These are phyloP conservation scores for Phytophthora foliorum DNA, from an alignment of 352 stramenopile genomes.

Conservation along the genomic window DNA sequence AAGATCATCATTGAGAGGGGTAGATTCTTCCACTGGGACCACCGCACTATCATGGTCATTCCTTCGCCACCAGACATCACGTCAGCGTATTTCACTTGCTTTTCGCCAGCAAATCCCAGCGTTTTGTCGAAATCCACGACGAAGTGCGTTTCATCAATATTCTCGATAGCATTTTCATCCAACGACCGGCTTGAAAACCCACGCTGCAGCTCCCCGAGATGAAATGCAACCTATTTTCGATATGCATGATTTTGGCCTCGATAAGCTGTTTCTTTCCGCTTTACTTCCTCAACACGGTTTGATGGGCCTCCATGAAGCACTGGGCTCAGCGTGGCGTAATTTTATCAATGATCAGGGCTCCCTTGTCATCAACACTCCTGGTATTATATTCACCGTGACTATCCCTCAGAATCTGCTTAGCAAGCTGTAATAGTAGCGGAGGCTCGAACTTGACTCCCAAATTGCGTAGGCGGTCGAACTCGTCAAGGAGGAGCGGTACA, in stretches of 20 bases:
- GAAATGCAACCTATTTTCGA: constrained; percentile 16
- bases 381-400: not conserved
- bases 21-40: not conserved
- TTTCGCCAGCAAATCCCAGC: constrained; percentile 22
- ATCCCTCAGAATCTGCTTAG: not conserved
- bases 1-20: constrained; percentile 9
- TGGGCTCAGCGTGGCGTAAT: constrained; percentile 4
- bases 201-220: constrained; percentile 17
- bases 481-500: constrained; percentile 11
- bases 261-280: constrained; percentile 14
- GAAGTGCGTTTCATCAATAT: constrained; percentile 45
- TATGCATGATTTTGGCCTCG: constrained; percentile 5
- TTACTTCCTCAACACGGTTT: constrained; percentile 10
- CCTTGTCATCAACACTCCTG: not conserved
- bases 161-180: constrained; percentile 31
- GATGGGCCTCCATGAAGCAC: constrained; percentile 20
- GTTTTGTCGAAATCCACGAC: constrained; percentile 35
- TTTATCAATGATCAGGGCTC: not conserved
- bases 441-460: constrained; percentile 12
- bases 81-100: constrained; percentile 35
- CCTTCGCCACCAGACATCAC: constrained; percentile 34
- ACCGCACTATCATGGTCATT: constrained; percentile 44
- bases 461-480: constrained; percentile 18
- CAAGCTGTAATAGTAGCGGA: not conserved
- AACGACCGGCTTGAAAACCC: constrained; percentile 25